Base-by-base conservation (phyloP, 83 land plant genomes). In the Diphasiastrum complanatum region DNA sequence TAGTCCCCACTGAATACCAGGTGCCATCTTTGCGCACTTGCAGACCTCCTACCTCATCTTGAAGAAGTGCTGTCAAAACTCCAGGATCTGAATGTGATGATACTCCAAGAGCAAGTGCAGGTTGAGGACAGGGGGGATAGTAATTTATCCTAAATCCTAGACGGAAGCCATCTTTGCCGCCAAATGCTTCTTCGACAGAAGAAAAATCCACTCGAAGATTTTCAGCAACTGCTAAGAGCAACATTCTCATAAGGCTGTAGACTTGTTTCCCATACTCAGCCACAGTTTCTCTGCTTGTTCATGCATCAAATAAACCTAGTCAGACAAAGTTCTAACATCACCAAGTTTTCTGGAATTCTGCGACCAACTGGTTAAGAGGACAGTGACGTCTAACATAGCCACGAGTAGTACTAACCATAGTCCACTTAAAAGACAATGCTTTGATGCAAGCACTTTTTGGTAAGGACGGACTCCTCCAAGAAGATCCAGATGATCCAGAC, bases 101-200 rank as follows among this genome's bases (percentile, higher is more conserved):
- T 18, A 16, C 24, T 5, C 55, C 55, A 29, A 51, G 14, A 2
- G 55, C 55, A 14, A 51, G 4, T n/a, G 26, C 55, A 27, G 55
- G 55, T 25, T 51, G 55, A 2, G 55, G 55, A 23, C 55, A 51
- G 30, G 55, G 25, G 30, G 55, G 55, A 14, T 51, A 51, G 12
- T 51, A 33, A 25, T 16, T 25, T 19, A 25, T 12, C 14, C 26
- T 29, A 51, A 51, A 18, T 33, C 30, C 30, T 33, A 27, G 55
- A 51, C 30, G 22, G 8, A 51, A 25, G 6, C n/a, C 28, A 20
- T 25, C 27, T 25, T 27, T 51, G 24, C n/a, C n/a, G n/a, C n/a
- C n/a, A n/a, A n/a, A n/a, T n/a, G 55, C 55, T 11, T 51, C 28
- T 25, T 51, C 55, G 30, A 51, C 30, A 23, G 22, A 5, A 19